Conservation (phyloP, 306 rosid genomes). For the Prunus mira region DNA sequence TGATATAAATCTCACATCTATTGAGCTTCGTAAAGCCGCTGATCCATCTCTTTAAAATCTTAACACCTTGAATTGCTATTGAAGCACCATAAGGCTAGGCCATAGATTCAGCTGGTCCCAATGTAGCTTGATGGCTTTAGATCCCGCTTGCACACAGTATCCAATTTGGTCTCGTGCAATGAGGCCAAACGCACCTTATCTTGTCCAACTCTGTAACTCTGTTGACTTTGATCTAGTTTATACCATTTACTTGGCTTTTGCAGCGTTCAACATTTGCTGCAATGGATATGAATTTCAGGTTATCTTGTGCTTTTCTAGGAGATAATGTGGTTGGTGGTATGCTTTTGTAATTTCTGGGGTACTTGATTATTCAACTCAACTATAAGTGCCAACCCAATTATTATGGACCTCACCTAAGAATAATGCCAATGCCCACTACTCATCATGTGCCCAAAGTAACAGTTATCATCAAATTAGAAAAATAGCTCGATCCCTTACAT, state of each 20-base stretch:
- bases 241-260: background rate
- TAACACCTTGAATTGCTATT: background rate
- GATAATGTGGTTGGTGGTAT: too few relatives aligned
- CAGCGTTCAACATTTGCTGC: background rate
- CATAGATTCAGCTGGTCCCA: background rate
- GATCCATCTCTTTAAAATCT: rapidly evolving
- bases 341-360: too few relatives aligned
- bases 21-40: rapidly evolving
- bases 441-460: background rate
- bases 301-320: too few relatives aligned
- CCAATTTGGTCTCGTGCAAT: background rate
- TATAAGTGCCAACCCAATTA: background rate
- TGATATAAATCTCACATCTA: too few relatives aligned
- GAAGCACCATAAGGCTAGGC: background rate
- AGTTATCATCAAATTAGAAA: too few relatives aligned
- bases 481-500: too few relatives aligned
- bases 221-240: background rate
- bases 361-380: too few relatives aligned
- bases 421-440: background rate
- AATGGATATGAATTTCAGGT: too few relatives aligned
- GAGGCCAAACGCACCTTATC: background rate
- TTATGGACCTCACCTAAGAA: background rate
- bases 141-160: background rate
- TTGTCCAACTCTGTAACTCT: background rate
- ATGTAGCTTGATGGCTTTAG: background rate